These are phyloP conservation scores for Moniliella sp. DNA, from an alignment of 1,284 basidiomycete genomes.

Conservation along the genomic window DNA sequence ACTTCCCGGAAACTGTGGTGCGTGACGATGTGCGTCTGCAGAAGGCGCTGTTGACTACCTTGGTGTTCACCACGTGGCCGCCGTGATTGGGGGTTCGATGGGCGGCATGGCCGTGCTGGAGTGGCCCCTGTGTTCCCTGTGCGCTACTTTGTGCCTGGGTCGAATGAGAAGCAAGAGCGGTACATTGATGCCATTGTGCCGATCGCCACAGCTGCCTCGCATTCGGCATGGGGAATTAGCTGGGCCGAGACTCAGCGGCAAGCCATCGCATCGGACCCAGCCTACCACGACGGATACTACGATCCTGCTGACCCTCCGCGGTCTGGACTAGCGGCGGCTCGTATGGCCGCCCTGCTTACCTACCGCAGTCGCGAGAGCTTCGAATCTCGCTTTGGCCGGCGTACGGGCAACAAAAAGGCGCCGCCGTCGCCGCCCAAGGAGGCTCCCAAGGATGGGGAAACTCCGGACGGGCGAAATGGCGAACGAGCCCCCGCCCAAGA, in stretches of 20 bases:
- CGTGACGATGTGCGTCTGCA: constrained; percentile 86
- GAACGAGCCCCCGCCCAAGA: no score
- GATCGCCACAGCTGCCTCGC: constrained; percentile 73
- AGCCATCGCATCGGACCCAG: constrained; percentile 81
- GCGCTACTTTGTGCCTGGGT: no score
- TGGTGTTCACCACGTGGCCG: constrained; percentile 58
- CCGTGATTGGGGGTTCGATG: constrained; percentile 89
- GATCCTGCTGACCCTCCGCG: constrained; percentile 46
- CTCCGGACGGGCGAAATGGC: no score
- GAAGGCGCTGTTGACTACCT: constrained; percentile 69
- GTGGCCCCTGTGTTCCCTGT: constrained; percentile 79
- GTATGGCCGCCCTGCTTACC: constrained; percentile 84
- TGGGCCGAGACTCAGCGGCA: constrained; percentile 96
- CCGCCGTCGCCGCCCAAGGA: constrained; percentile 2
- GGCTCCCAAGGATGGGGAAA: no score
- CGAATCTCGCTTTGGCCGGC: constrained; percentile 61
- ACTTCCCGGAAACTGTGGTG: constrained; percentile 74
- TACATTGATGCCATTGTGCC: constrained; percentile 56
- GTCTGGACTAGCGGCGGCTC: constrained; percentile 66
- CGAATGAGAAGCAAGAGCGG: no score
- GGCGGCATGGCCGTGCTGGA: constrained; percentile 92
- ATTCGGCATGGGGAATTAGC: constrained; percentile 93
- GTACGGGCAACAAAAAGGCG: constrained; percentile 15
- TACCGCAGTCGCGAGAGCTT: constrained; percentile 81
- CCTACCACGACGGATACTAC: constrained; percentile 73